Percentiles rank a stretch among this genome's conserved stretches.
phyloP scores from a whole-genome alignment of 1,284 basidiomycete species.

The Ceratobasidium sp. region DNA sequence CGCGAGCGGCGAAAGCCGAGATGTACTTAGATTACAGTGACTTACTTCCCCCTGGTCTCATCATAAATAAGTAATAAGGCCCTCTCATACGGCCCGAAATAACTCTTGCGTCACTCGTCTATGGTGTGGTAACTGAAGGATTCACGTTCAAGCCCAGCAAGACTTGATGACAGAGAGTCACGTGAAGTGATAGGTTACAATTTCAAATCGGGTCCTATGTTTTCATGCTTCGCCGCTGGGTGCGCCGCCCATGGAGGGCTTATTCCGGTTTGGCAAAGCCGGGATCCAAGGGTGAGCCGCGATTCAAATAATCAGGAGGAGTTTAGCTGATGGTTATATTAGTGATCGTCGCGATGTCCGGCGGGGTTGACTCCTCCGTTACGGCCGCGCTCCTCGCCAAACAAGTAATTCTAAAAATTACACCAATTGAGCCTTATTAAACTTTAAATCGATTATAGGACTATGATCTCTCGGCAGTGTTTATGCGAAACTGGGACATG shows the following conservation, averaged over 20 bases:
- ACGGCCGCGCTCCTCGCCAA: slow-evolving; percentile 81
- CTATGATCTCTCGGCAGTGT: slow-evolving; percentile 87
- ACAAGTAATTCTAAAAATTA: slow-evolving; percentile 59
- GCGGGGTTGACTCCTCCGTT: slow-evolving; percentile 95
- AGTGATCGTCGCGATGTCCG: slow-evolving; percentile 94
- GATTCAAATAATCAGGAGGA: neutral
- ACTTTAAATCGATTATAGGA: slow-evolving; percentile 64
- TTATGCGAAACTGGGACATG: slow-evolving; percentile 96
- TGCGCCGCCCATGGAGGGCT: slow-evolving; percentile 10
- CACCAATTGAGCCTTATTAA: neutral
- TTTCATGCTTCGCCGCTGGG: slow-evolving; percentile 8
- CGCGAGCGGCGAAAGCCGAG: no score
- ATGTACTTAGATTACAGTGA: no score
- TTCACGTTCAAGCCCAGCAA: no score
- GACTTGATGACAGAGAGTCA: no score
- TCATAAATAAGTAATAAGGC: no score
- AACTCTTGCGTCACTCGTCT: no score
- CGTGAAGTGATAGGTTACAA: neutral
- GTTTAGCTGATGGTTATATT: neutral
- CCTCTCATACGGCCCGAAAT: no score
- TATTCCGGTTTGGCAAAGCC: neutral
- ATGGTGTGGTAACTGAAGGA: no score
- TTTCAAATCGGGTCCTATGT: neutral
- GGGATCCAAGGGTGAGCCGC: neutral
- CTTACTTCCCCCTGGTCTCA: no score